Conservation (phyloP, 2,329 filamentous ascomycete genomes). For the Sporothrix curviconia region DNA sequence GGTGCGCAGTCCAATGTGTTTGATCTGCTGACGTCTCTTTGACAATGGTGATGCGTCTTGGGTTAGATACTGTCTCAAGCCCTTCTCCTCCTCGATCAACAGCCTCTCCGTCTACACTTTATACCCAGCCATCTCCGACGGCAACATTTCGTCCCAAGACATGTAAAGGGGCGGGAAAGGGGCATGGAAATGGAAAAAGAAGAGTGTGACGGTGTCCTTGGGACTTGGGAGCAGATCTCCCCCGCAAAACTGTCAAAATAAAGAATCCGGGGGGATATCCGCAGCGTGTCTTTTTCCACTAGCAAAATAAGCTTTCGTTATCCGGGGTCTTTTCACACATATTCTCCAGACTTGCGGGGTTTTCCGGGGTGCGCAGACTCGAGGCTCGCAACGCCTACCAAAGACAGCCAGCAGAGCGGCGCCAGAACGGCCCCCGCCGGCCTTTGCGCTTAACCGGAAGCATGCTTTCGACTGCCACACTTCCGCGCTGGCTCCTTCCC, state of each 20-base stretch:
- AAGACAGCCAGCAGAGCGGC: too few species aligned
- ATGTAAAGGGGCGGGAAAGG: neutral
- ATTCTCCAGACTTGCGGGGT: neutral
- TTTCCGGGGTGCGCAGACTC: too few species aligned
- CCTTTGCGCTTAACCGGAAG: neutral
- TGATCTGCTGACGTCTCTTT: neutral
- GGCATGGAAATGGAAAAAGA: neutral
- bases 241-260: neutral
- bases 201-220: too few species aligned
- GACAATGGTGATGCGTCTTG: neutral
- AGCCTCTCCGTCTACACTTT: neutral
- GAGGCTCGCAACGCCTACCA: too few species aligned
- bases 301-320: too few species aligned
- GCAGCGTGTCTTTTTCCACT: neutral
- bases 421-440: too few species aligned
- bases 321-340: neutral
- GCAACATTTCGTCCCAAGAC: too few species aligned
- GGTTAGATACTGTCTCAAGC: neutral
- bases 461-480: too few species aligned
- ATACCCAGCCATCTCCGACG: neutral
- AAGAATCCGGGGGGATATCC: neutral
- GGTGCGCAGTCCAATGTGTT: too few species aligned
- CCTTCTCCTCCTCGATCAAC: too few species aligned
- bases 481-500: too few species aligned
- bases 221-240: too few species aligned